Evolutionary conservation across 1,284 basidiomycete genomes (phyloP), one percentile per base, ranked within the genome.

Genomic region (Trichosporon faecale): DNA sequence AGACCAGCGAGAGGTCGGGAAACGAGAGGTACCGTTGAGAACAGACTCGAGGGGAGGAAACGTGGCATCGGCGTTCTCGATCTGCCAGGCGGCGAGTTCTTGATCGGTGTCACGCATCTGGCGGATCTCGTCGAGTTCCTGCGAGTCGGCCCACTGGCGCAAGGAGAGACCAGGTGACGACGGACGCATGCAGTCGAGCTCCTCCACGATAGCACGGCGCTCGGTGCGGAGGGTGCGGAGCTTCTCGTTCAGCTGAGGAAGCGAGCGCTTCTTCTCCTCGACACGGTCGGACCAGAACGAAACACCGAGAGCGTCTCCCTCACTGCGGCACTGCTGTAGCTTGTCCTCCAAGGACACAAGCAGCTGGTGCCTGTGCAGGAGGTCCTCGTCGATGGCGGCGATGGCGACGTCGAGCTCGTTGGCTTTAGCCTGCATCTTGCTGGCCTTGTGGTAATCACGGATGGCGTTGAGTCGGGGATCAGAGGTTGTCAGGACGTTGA

Each of bases 401-500:
- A 79, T 77, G 67, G 75, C 70, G 21, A 71, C 72, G 31, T 75
- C 71, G 67, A 80, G 72, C 37, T 76, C 72, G 40, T 61, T 68
- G 8, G 72, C 61, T 11, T 79, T 71, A 16, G 70, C 70, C 49
- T 78, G 75, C 40, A 80, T 76, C 40, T 63, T 66, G 61, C 71
- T 70, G 33, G 79, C 78, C 33, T 77, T 78, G 73, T 84, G 83
- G 64, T 76, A 81, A 49, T 76, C 75, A 73, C 79, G 81, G 21
- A 81, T 81, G 16, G 68, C 65, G 57, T 75, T 72, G 63, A 84
- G 78, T 25, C 81, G 74, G 11, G 80, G 73, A 73, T 84, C 83
- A 18, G 81, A 82, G 3, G 78, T 72, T 23, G 82, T 76, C 21
- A 83, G 76, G 25, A 83, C 78, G 64, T 81, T 82, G 72, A 84